phyloP scores from a whole-genome alignment of 768 basidiomycete genomes.

The Kwoniella bestiolae region DNA sequence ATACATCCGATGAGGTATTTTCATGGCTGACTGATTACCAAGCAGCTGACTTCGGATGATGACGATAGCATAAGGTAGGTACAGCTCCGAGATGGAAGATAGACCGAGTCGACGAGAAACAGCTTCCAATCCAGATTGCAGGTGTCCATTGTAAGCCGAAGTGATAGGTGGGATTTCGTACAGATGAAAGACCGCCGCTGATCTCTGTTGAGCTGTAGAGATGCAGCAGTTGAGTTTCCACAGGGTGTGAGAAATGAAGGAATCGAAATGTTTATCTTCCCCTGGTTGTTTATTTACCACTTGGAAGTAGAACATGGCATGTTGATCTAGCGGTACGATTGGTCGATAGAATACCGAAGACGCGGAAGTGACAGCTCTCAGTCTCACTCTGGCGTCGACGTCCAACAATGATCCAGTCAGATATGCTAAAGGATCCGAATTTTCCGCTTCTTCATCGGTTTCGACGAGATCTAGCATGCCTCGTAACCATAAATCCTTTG shows the following conservation, averaged over 20 bases:
- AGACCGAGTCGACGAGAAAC: slow-evolving; percentile 74
- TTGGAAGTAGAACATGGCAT: slow-evolving; percentile 62
- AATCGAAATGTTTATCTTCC: slow-evolving; percentile 64
- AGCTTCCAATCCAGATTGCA: slow-evolving; percentile 61
- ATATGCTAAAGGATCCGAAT: slow-evolving; percentile 59
- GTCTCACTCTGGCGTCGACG: slow-evolving; percentile 80
- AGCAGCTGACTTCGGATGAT: slow-evolving; percentile 65
- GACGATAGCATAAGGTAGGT: slow-evolving; percentile 76
- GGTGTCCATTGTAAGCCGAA: slow-evolving; percentile 55
- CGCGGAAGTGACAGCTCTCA: slow-evolving; percentile 69
- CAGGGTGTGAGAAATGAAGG: slow-evolving; percentile 77
- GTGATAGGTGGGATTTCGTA: slow-evolving; percentile 67
- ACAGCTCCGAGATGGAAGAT: slow-evolving; percentile 66
- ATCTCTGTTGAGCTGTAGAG: slow-evolving; percentile 72
- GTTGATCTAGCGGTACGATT: slow-evolving; percentile 72
- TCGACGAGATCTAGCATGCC: slow-evolving; percentile 45
- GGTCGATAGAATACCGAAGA: slow-evolving; percentile 66
- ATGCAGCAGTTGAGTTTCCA: slow-evolving; percentile 84
- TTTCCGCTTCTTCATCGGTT: slow-evolving; percentile 3
- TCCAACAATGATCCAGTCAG: slow-evolving; percentile 64
- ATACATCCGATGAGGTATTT: slow-evolving; percentile 71
- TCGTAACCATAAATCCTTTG: slow-evolving; percentile 62
- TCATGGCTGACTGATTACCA: slow-evolving; percentile 57
- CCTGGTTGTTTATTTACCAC: slow-evolving; percentile 33
- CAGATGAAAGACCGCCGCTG: slow-evolving; percentile 85